Evolutionary conservation across 495 filamentous ascomycete genomes (phyloP).

Genomic region (Monascus purpureus): DNA sequence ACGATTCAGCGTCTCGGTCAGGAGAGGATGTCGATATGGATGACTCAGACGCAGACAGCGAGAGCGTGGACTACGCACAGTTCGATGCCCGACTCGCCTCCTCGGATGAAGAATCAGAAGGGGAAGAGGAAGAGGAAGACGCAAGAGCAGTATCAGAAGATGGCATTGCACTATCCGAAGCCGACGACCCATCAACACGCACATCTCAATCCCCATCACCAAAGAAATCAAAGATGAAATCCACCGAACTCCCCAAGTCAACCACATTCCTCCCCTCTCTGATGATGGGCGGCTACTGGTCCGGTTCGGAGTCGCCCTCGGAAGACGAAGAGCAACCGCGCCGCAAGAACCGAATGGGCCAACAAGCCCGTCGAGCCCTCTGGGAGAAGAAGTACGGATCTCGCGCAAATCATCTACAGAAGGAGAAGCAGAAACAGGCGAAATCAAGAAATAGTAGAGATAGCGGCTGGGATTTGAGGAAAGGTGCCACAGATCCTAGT

Average conservation of each 20-base stretch:
- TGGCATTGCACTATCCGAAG: slow-evolving; percentile 4
- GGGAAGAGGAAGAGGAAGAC: slow-evolving; percentile 31
- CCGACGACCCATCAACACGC: slow-evolving; percentile 12
- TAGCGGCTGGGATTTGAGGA: slow-evolving; percentile 33
- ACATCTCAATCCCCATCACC: slow-evolving; percentile 28
- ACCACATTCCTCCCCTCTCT: slow-evolving; percentile 81
- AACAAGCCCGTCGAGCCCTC: slow-evolving; percentile 68
- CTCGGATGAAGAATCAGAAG: slow-evolving; percentile 26
- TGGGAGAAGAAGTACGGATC: slow-evolving; percentile 87
- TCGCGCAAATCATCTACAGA: slow-evolving; percentile 57
- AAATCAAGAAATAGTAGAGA: slow-evolving; percentile 23
- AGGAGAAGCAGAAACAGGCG: slow-evolving; percentile 11
- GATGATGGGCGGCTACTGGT: slow-evolving; percentile 78
- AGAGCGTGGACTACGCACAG: slow-evolving; percentile 25
- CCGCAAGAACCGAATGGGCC: slow-evolving; percentile 77
- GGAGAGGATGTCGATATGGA: slow-evolving; percentile 4
- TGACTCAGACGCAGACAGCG: slow-evolving; percentile 21
- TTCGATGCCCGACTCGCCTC: slow-evolving; percentile 43
- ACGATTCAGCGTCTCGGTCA: slow-evolving; percentile 2
- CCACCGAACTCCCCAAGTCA: slow-evolving; percentile 29
- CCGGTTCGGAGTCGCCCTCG: slow-evolving; percentile 62
- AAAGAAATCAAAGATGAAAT: slow-evolving; percentile 29
- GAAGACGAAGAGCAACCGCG: slow-evolving; percentile 24
- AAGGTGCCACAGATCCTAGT: slow-evolving; percentile 24
- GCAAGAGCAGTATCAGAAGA: slow-evolving; percentile 13